Percentiles rank a stretch among this genome's conserved stretches.
Conservation (phyloP, 129 eudicot species). For the Pittosporum tobira region DNA sequence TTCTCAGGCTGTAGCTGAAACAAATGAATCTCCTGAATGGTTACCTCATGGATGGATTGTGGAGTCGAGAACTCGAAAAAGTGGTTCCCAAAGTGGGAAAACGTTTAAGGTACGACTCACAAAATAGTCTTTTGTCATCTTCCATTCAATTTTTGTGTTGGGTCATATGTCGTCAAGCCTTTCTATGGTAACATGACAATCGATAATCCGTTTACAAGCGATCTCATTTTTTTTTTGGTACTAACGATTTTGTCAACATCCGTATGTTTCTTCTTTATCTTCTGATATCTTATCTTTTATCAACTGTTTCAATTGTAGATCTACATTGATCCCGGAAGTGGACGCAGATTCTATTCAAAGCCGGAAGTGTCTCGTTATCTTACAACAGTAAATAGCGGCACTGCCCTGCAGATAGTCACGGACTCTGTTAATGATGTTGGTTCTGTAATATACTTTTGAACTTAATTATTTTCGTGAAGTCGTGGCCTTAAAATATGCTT, state of each 20-base stretch:
- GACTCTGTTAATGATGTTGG: slow-evolving; percentile 18
- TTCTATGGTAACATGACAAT: no score
- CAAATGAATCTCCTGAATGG: slow-evolving; percentile 34
- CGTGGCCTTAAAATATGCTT: background rate
- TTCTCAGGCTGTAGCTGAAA: background rate
- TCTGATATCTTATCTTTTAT: background rate
- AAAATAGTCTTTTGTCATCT: background rate
- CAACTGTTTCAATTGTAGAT: slow-evolving; percentile 24
- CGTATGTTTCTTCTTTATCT: no score
- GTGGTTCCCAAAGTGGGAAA: slow-evolving; percentile 25
- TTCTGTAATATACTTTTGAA: background rate
- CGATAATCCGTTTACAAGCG: no score
- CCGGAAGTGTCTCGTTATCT: slow-evolving; percentile 40
- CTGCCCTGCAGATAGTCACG: slow-evolving; percentile 12
- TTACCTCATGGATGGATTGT: slow-evolving; percentile 63
- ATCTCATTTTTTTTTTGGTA: no score
- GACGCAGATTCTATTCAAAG: slow-evolving; percentile 41
- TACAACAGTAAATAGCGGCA: slow-evolving; percentile 12
- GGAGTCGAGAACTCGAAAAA: slow-evolving; percentile 34
- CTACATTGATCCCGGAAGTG: slow-evolving; percentile 30
- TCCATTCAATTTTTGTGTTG: background rate
- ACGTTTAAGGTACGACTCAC: slow-evolving; percentile 34
- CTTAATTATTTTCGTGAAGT: background rate
- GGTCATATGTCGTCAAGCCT: background rate
- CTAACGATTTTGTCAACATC: no score